Percentiles rank a stretch among this genome's conserved stretches.
Evolutionary conservation across 805 yeast species (phyloP).

Genomic region (Priceomyces haplophilus): DNA sequence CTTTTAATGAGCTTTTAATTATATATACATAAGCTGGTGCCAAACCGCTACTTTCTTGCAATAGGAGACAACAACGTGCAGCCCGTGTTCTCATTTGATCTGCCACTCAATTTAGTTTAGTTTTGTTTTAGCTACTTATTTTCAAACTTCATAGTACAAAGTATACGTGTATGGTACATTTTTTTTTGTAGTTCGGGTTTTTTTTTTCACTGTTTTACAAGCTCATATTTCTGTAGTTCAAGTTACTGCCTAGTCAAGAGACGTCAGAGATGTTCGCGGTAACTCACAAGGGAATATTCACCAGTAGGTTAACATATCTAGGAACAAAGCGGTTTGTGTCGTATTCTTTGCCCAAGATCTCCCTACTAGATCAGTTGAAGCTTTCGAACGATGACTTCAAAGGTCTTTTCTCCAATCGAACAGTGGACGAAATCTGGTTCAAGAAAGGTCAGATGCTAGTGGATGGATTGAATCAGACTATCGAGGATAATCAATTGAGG

Average conservation of each 20-base stretch:
- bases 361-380: slow-evolving; percentile 28
- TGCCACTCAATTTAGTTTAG: background rate
- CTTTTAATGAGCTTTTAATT: slow-evolving; percentile 2
- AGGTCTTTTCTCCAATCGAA: slow-evolving; percentile 33
- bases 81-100: background rate
- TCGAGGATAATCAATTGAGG: slow-evolving; percentile 27
- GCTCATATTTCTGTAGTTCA: too few species aligned
- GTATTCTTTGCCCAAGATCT: slow-evolving; percentile 32
- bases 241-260: background rate
- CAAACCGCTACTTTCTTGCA: background rate
- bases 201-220: background rate
- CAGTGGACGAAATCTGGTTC: slow-evolving; percentile 39
- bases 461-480: slow-evolving; percentile 31
- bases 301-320: background rate
- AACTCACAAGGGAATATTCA: background rate
- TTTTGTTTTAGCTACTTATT: slow-evolving; percentile 3
- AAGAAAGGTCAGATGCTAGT: slow-evolving; percentile 35
- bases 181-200: background rate
- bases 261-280: background rate
- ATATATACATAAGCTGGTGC: background rate
- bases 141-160: background rate
- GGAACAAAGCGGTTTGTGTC: slow-evolving; percentile 17
- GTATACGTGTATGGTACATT: slow-evolving; percentile 3
- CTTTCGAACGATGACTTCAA: slow-evolving; percentile 25
- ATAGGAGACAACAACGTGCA: background rate